Conservation (phyloP, 148 eudicot genomes). For the Fallopia convolvulus region DNA sequence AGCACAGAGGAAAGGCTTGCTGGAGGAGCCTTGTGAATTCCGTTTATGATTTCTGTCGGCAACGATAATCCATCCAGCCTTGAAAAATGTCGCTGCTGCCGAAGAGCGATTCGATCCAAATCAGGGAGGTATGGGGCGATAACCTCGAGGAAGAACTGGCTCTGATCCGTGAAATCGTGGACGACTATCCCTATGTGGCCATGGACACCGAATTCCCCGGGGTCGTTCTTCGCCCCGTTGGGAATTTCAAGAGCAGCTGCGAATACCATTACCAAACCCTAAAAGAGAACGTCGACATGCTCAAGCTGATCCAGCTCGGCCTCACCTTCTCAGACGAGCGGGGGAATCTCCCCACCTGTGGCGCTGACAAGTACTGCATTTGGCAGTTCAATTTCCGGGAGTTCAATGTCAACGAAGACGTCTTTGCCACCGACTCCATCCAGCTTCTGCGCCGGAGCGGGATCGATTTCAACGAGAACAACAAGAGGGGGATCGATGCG, state of each 20-base stretch:
- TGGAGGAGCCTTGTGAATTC: neutral
- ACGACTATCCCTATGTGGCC: conserved; percentile 11
- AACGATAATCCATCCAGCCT: neutral
- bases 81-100: conserved; percentile 2
- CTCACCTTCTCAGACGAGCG: conserved; percentile 6
- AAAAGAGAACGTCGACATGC: conserved; percentile 13
- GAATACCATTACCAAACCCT: conserved; percentile 12
- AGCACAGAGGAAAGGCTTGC: neutral
- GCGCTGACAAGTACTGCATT: conserved; percentile 5
- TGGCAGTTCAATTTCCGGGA: conserved; percentile 13
- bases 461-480: conserved; percentile 12
- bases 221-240: conserved; percentile 5
- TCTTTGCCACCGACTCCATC: conserved; percentile 2
- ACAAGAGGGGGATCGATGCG: conserved; percentile 2
- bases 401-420: neutral
- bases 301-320: conserved; percentile 7
- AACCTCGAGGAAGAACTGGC: conserved; percentile 7
- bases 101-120: conserved; percentile 7
- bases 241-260: conserved; percentile 11
- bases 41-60: neutral
- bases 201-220: conserved; percentile 11
- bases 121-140: conserved; percentile 6
- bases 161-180: conserved; percentile 8
- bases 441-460: conserved; percentile 10
- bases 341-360: neutral